phyloP scores from a whole-genome alignment of 371 early-diverging fungal species.

The Syncephalastrum monosporum region DNA sequence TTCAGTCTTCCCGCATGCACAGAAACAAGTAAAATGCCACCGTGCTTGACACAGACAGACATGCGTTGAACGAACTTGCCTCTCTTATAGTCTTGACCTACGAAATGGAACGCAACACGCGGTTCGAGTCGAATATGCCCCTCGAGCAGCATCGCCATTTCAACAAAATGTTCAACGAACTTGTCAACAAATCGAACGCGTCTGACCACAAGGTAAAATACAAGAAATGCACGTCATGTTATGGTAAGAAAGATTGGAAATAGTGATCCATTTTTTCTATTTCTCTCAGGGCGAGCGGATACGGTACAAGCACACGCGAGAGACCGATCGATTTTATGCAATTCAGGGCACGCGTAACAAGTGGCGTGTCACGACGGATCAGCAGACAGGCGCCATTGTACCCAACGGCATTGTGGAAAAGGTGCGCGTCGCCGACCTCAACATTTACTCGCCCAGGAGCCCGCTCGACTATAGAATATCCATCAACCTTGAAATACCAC shows the following conservation, averaged over 20 bases:
- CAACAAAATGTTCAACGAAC: constrained; percentile 63
- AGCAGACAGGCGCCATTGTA: constrained; percentile 56
- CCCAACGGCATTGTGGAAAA: constrained; percentile 67
- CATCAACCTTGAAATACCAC: constrained; percentile 67
- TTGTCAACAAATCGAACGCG: constrained; percentile 49
- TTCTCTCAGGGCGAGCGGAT: constrained; percentile 46
- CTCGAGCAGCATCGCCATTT: constrained; percentile 65
- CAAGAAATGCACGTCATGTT: no score
- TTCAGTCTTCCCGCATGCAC: constrained; percentile 60
- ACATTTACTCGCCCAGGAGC: constrained; percentile 69
- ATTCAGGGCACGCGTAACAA: constrained; percentile 27
- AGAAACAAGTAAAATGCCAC: constrained; percentile 60
- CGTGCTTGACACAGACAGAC: not conserved
- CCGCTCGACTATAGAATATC: constrained; percentile 74
- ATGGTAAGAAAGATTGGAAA: not conserved
- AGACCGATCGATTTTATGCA: constrained; percentile 64
- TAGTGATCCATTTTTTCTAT: not conserved
- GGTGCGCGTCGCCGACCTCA: constrained; percentile 61
- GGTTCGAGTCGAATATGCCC: constrained; percentile 74
- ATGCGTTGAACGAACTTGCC: not conserved
- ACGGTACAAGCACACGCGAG: constrained; percentile 65
- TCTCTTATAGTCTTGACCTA: constrained; percentile 13
- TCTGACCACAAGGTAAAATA: constrained; percentile 37
- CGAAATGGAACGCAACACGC: constrained; percentile 23
- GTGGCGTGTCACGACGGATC: constrained; percentile 66